Base-by-base conservation (phyloP, 2,329 filamentous ascomycete genomes). In the Conoideocrella luteorostrata region DNA sequence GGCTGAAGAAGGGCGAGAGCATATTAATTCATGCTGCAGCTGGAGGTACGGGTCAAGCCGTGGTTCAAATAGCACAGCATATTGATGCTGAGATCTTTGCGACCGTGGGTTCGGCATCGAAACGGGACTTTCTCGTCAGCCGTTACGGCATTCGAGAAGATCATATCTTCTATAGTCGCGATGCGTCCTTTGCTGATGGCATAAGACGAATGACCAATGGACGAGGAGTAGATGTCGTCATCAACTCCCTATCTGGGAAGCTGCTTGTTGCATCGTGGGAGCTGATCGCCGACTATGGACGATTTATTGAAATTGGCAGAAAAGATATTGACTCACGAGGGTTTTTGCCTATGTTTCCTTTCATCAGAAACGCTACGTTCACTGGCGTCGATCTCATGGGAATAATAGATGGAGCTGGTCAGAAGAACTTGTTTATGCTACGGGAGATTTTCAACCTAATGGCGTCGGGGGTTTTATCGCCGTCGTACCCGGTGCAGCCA, bases 1-100 rank as follows among this genome's bases (percentile, higher is more conserved):
- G 61, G 1, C 53, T 72, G 1, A 41, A 51, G 7, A 54, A 56
- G 2, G 63, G 60, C 9, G 59, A 62, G 32, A 47, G 28, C 4
- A 48, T 64, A 2, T 51, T 64, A 3, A 56, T 63, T 17, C 62
- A 64, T 40, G 46, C 53, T 1, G 60, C 52, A 4, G 39, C 47
- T 11, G 47, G 49, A 12, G 49, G 34, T n/a, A 39, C 47, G 10
- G 47, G 47, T 12, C 44, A 47, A 29, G 49, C 47, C 11, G 10
- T 36, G 13, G 32, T 51, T 20, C 35, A 30, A 7, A 12, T 50
- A 3, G 45, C 47, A 17, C 38, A 39, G 13, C 17, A 15, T 17
- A 20, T 43, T 1, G 43, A 30, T 7, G 46, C 51, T 2, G 39
- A 34, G 7, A 50, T 65, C n/a, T 61, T 55, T 28, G 49, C 48